These are phyloP conservation scores for Suhomyces chickasaworum DNA, from an alignment of 1,139 yeast species.

Conservation along the genomic window DNA sequence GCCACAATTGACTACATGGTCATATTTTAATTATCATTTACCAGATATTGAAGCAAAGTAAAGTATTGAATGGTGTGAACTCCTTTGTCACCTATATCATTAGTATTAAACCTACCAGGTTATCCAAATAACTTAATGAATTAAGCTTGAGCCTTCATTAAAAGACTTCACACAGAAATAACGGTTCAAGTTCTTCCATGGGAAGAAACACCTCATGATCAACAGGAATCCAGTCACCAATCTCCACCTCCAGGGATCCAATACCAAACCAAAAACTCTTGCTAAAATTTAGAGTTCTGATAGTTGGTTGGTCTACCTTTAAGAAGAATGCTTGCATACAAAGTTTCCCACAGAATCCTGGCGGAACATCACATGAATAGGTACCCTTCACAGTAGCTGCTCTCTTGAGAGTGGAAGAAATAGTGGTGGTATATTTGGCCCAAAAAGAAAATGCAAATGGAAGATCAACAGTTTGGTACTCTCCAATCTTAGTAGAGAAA, in stretches of 20 bases:
- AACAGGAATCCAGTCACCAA: conserved; percentile 15
- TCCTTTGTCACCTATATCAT: too few relatives aligned
- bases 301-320: conserved; percentile 17
- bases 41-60: too few relatives aligned
- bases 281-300: conserved; percentile 11
- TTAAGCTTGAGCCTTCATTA: too few relatives aligned
- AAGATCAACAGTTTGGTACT: conserved; percentile 19
- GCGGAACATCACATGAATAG: conserved; percentile 22
- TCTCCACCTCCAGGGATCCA: neutral
- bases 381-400: conserved; percentile 16
- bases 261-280: neutral
- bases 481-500: conserved; percentile 20
- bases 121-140: too few relatives aligned
- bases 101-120: too few relatives aligned
- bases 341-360: conserved; percentile 25
- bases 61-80: too few relatives aligned
- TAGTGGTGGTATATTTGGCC: neutral
- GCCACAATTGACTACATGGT: too few relatives aligned
- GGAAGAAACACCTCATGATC: conserved; percentile 11
- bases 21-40: too few relatives aligned
- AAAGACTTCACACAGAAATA: conserved; percentile 13
- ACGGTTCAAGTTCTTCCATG: conserved; percentile 17
- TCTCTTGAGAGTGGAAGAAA: conserved; percentile 8
- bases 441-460: conserved; percentile 12
- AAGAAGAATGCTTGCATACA: conserved; percentile 22